These are phyloP conservation scores for Colletotrichum liriopes DNA, from an alignment of 2,329 filamentous ascomycete species.

Conservation along the genomic window DNA sequence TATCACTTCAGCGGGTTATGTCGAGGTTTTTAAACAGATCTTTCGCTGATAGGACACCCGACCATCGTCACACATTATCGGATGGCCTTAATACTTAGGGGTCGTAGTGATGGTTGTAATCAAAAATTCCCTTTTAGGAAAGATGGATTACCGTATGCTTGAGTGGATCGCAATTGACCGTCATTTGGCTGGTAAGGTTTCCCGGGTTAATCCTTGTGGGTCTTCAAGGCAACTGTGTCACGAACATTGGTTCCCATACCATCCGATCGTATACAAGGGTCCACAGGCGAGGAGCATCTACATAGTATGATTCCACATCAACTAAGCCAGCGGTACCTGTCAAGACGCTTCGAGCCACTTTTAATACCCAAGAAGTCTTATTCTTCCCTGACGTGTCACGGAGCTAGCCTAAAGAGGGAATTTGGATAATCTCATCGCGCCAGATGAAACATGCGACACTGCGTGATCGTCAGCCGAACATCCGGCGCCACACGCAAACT, in stretches of 20 bases:
- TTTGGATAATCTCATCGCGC: constrained; percentile 30
- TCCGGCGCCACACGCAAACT: neutral
- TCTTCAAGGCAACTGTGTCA: neutral
- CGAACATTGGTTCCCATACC: no score
- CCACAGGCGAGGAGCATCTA: no score
- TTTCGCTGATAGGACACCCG: neutral
- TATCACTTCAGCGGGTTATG: neutral
- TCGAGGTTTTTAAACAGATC: neutral
- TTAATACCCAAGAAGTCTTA: no score
- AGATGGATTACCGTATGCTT: neutral
- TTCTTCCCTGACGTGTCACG: neutral
- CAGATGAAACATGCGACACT: constrained; percentile 21
- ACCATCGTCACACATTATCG: no score
- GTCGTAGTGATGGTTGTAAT: constrained; percentile 20
- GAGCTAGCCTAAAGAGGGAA: constrained; percentile 17
- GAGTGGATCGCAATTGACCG: neutral
- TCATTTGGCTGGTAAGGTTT: neutral
- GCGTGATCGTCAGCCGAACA: constrained; percentile 29
- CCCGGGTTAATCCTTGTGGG: neutral
- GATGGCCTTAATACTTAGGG: neutral
- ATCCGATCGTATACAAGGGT: no score
- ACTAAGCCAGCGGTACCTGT: neutral
- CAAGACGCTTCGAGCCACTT: neutral
- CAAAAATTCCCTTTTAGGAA: constrained; percentile 27
- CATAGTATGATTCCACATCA: neutral